Evolutionary conservation across 2,329 filamentous ascomycete genomes (phyloP).

Genomic region (Cordyceps militaris): DNA sequence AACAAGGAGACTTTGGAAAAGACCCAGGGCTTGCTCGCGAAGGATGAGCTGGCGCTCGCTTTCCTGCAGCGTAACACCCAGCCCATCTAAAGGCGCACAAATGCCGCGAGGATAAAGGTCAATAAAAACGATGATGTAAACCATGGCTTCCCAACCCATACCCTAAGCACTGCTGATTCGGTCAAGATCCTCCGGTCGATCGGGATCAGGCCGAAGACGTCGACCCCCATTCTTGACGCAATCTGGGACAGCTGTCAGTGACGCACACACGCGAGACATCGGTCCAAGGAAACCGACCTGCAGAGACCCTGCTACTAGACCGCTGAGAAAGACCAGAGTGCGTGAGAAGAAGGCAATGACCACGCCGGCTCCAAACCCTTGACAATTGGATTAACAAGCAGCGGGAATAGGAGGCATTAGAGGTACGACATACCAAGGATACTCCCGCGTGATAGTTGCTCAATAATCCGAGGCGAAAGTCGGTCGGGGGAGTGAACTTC

Average conservation of each 20-base stretch:
- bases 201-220: slow-evolving; percentile 30
- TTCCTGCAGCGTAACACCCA: slow-evolving; percentile 89
- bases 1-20: slow-evolving; percentile 75
- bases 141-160: slow-evolving; percentile 50
- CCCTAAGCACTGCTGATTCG: slow-evolving; percentile 36
- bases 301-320: slow-evolving; percentile 54
- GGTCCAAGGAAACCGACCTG: slow-evolving; percentile 44
- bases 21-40: slow-evolving; percentile 68
- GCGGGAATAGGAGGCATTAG: too few relatives aligned
- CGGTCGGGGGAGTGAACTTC: slow-evolving; percentile 11
- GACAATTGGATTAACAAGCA: not conserved
- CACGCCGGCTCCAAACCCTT: slow-evolving; percentile 57
- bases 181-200: slow-evolving; percentile 29
- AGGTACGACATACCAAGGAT: slow-evolving; percentile 35
- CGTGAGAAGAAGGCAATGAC: slow-evolving; percentile 64
- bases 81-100: slow-evolving; percentile 42
- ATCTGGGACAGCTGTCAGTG: slow-evolving; percentile 25
- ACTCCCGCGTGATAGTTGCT: slow-evolving; percentile 48
- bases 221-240: slow-evolving; percentile 36
- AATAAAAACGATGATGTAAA: slow-evolving; percentile 65
- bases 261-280: not conserved
- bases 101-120: slow-evolving; percentile 60
- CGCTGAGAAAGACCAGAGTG: slow-evolving; percentile 60
- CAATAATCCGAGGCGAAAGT: slow-evolving; percentile 29
- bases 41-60: slow-evolving; percentile 61